A percentile compares a stretch with the other conserved stretches of the same genome.
These are phyloP conservation scores for Ustilago loliicola DNA, from an alignment of 1,284 basidiomycete genomes.

Conservation along the genomic window DNA sequence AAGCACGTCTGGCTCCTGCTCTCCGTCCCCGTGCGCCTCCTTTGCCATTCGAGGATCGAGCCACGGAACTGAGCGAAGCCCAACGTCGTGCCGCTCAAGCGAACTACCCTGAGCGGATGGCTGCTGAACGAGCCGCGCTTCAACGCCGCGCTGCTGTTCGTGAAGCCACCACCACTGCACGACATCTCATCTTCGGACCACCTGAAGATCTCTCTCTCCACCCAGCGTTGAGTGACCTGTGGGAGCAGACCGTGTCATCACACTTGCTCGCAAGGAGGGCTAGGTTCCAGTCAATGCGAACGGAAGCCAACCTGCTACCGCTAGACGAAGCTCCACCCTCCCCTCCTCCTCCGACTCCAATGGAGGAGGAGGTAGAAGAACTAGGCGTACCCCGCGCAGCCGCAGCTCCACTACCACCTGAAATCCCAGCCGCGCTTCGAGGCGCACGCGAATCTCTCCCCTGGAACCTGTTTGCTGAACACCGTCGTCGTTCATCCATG, in stretches of 20 bases:
- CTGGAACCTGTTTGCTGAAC: constrained; percentile 48
- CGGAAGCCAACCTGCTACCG: constrained; percentile 15
- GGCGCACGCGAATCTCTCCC: constrained; percentile 41
- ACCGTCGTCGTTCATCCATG: constrained; percentile 45
- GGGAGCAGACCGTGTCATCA: constrained; percentile 35
- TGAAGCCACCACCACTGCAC: constrained; percentile 5
- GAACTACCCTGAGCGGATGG: constrained; percentile 37
- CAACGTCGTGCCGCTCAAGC: constrained; percentile 23
- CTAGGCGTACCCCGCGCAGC: constrained; percentile 39
- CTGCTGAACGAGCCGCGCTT: constrained; percentile 4
- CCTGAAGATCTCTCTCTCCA: constrained; percentile 29
- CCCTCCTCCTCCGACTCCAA: constrained; percentile 33
- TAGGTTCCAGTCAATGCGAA: constrained; percentile 12
- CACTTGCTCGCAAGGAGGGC: constrained; percentile 21
- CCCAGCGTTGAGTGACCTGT: constrained; percentile 29
- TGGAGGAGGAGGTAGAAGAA: constrained; percentile 23
- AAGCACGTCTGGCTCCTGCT: constrained; percentile 21
- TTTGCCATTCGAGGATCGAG: constrained; percentile 22
- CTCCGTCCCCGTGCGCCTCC: constrained; percentile 14
- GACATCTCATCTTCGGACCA: constrained; percentile 22
- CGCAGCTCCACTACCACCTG: no score
- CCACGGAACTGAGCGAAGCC: constrained; percentile 28
- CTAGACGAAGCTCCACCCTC: constrained; percentile 13
- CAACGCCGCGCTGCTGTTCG: neutral
- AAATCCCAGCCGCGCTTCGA: constrained; percentile 29